Base-by-base conservation (phyloP, 805 yeast genomes). In the Wickerhamiella musiphila region DNA sequence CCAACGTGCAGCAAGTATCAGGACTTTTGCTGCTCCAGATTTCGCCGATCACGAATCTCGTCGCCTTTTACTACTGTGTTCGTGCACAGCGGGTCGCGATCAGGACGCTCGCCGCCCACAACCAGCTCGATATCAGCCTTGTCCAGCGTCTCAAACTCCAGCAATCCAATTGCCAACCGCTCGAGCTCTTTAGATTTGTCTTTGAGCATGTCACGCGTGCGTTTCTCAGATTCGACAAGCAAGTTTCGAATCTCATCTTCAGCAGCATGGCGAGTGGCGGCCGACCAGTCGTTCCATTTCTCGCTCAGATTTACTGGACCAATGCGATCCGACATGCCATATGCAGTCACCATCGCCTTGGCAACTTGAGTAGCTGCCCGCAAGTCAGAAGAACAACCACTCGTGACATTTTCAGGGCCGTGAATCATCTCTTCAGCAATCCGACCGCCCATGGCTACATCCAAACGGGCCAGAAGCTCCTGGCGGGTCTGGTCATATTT, bases 381-480 rank as follows among this genome's bases (percentile, higher is more conserved):
- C 47, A 90, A 68, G 55, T 90, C 99, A 7, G 90, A 74, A 1
- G 93, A 77, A 59, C 96, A 90, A 6, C 98, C 98, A 46, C 86
- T 71, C 3, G 96, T 86, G 9, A 90, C 93, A 51, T 84, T 79
- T 35, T 81, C 94, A 28, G 73, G 67, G 2, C 98, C 98, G 50
- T 81, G 79, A 31, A 78, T 66, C 64, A 81, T 62, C 52, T 86
- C 95, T 61, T 90, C 99, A 19, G 98, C 98, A 36, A 83, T 73
- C 54, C 84, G 84, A 41, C 99, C 99, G 38, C 98, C 99, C 98
- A 90, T 90, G 53, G 94, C 83, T 31, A 90, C 98, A 54, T 90
- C 98, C 43, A 90, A 58, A 41, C 93, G 65, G 0, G 96, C 94
- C 41, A 76, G 64, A 53, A 94, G 79, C 57, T 90, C 96, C 38